Evolutionary conservation across 768 basidiomycete species (phyloP).

Genomic region (Myochromella boudieri): DNA sequence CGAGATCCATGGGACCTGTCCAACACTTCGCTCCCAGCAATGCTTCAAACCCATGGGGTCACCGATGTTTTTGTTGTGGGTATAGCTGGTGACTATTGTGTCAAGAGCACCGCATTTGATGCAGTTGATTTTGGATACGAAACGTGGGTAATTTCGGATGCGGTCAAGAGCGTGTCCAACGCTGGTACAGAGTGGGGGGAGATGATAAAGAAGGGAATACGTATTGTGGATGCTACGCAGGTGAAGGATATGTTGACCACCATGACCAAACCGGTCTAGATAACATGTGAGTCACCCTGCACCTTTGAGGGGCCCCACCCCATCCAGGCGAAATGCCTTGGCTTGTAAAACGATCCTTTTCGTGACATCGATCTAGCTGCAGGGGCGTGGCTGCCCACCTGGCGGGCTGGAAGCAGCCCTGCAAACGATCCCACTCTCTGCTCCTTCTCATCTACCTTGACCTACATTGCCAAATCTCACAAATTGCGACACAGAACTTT

Average conservation of each 20-base stretch:
- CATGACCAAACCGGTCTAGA: no score
- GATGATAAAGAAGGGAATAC: slow-evolving; percentile 34
- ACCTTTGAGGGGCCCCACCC: no score
- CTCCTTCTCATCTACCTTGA: no score
- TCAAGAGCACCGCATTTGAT: slow-evolving; percentile 58
- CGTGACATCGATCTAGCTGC: no score
- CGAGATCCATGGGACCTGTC: slow-evolving; percentile 52
- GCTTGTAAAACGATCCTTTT: no score
- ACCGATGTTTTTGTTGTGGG: slow-evolving; percentile 64
- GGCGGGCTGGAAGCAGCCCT: no score
- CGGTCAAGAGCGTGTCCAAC: slow-evolving; percentile 41
- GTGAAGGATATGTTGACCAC: slow-evolving; percentile 24
- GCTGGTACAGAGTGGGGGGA: slow-evolving; percentile 35
- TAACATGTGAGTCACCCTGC: no score
- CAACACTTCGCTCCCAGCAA: slow-evolving; percentile 45
- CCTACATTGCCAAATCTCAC: no score
- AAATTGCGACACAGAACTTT: no score
- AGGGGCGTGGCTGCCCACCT: no score
- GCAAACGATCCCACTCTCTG: no score
- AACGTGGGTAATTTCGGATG: slow-evolving; percentile 51
- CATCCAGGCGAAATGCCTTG: no score
- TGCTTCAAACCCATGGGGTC: slow-evolving; percentile 41
- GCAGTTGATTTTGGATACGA: slow-evolving; percentile 47
- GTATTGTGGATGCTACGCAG: slow-evolving; percentile 28
- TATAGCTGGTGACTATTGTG: slow-evolving; percentile 80